phyloP scores from a whole-genome alignment of 768 basidiomycete species.

The Gyrodon lividus region DNA sequence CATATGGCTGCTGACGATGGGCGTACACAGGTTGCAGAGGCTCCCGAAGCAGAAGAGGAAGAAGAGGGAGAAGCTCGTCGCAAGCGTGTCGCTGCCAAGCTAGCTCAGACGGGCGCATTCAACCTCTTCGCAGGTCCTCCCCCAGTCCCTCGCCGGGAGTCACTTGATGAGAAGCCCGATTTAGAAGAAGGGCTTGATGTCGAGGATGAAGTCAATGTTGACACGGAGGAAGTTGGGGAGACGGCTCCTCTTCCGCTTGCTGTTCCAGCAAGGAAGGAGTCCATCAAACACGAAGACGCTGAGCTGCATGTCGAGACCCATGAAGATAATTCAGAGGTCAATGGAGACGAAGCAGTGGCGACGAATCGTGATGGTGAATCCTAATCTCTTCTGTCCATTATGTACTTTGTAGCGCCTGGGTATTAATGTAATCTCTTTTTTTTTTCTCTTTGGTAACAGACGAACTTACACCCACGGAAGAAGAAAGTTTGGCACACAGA shows the following conservation, averaged over 20 bases:
- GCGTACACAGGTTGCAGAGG: not conserved
- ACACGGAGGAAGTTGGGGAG: conserved; percentile 25
- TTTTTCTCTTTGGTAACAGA: conserved; percentile 17
- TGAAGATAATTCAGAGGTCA: conserved; percentile 18
- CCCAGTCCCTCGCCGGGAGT: conserved; percentile 16
- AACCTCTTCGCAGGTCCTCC: conserved; percentile 49
- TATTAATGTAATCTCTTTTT: conserved; percentile 30
- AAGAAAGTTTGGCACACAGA: not conserved
- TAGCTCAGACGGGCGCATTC: conserved; percentile 63
- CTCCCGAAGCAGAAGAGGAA: conserved; percentile 31
- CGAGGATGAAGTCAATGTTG: conserved; percentile 25
- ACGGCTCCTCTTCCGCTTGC: conserved; percentile 17
- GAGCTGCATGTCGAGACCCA: conserved; percentile 13
- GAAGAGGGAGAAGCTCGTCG: conserved; percentile 55
- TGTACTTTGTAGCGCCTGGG: conserved; percentile 22
- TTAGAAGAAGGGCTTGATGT: conserved; percentile 12
- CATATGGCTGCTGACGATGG: conserved; percentile 4
- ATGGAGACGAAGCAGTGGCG: conserved; percentile 15
- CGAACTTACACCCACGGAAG: conserved; percentile 14
- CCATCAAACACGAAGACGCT: conserved; percentile 12
- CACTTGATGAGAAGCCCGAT: conserved; percentile 11
- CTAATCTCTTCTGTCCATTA: conserved; percentile 32
- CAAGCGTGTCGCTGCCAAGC: conserved; percentile 55
- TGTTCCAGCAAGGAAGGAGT: conserved; percentile 23
- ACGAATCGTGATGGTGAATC: conserved; percentile 42